Conservation (phyloP, 2,329 filamentous ascomycete species). For the Xylaria sp. region DNA sequence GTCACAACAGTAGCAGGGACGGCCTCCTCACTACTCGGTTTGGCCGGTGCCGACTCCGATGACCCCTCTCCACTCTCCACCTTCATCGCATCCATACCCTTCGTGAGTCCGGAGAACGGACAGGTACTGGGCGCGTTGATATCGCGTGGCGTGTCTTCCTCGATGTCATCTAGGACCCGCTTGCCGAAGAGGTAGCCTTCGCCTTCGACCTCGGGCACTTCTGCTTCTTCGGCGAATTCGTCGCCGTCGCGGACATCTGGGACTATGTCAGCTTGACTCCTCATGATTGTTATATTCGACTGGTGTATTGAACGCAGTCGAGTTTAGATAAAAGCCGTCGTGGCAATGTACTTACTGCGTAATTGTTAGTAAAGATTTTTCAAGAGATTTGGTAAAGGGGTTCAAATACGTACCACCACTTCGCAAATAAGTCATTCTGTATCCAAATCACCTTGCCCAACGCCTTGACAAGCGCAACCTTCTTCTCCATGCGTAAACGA, state of each 20-base stretch:
- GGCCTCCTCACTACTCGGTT: background rate
- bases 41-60: background rate
- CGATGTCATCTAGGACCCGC: constrained; percentile 46
- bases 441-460: constrained; percentile 82
- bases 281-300: background rate
- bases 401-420: constrained; percentile 49
- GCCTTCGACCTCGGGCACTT: constrained; percentile 48
- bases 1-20: background rate
- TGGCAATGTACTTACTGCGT: constrained; percentile 10
- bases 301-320: background rate
- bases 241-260: constrained; percentile 52
- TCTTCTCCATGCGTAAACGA: constrained; percentile 58
- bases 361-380: constrained; percentile 5
- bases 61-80: background rate
- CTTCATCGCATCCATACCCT: constrained; percentile 8
- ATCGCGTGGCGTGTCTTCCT: constrained; percentile 32
- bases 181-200: constrained; percentile 62
- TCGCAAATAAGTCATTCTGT: constrained; percentile 81
- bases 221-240: constrained; percentile 47
- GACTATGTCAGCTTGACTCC: constrained; percentile 4
- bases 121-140: constrained; percentile 11
- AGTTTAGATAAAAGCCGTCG: background rate
- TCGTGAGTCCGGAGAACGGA: constrained; percentile 24
- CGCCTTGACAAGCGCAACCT: constrained; percentile 69
- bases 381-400: background rate